Conservation (phyloP, 2,329 filamentous ascomycete species). For the Lasiodiplodia gonubiensis region DNA sequence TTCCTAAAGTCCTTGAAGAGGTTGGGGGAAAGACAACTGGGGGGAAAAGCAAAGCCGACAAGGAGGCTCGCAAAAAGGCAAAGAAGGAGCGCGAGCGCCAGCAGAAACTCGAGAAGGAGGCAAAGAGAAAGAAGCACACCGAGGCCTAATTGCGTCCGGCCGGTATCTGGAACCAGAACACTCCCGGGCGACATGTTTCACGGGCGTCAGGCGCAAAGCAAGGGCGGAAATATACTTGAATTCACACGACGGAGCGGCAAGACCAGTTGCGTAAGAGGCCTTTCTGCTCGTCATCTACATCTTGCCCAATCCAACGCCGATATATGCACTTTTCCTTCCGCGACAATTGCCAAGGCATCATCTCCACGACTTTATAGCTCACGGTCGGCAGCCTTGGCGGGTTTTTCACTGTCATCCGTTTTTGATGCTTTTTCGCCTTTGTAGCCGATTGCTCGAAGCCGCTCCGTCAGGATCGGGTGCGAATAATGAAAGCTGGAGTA, state of each 20-base stretch:
- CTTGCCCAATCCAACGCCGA: not conserved
- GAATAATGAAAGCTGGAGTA: conserved; percentile 99
- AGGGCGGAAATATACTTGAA: conserved; percentile 7
- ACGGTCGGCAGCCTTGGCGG: conserved; percentile 73
- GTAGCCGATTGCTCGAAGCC: conserved; percentile 90
- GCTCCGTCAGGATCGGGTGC: conserved; percentile 93
- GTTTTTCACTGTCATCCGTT: conserved; percentile 61
- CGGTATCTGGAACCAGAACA: not conserved
- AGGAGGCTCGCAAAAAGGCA: conserved; percentile 54
- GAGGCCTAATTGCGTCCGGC: conserved; percentile 1
- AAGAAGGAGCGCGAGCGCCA: conserved; percentile 61
- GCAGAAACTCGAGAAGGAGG: conserved; percentile 46
- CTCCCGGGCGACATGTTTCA: not conserved
- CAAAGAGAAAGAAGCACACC: conserved; percentile 37
- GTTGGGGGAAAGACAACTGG: not conserved
- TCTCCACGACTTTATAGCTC: conserved; percentile 63
- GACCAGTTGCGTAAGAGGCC: not conserved
- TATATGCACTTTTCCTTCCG: conserved; percentile 23
- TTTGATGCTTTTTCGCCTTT: conserved; percentile 65
- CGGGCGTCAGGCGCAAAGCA: not conserved
- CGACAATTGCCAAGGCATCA: not conserved
- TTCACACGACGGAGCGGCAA: not conserved
- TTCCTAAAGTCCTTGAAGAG: conserved; percentile 37
- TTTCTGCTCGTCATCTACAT: conserved; percentile 8
- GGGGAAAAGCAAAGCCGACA: conserved; percentile 28